Base-by-base conservation (phyloP, 1,139 yeast species). In the Debaryomyces sp. region DNA sequence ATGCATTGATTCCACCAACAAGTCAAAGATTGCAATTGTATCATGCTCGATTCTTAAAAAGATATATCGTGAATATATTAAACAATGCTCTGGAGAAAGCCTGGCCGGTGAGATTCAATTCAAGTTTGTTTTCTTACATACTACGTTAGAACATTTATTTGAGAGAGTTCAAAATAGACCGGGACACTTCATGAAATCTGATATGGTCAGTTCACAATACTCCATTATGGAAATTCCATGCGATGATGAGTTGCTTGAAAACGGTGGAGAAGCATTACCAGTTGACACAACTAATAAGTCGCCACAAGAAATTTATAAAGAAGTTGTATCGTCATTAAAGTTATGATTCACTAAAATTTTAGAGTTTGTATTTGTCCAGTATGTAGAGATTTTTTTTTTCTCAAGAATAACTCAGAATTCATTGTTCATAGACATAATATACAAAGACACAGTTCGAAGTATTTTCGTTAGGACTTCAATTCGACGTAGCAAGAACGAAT, bases 31-130 rank as follows among this genome's bases (percentile, higher is more conserved):
- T 0, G 67, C 81, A 3, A 79, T 94, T 12, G 87, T 87, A 1
- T 81, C 96, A 2, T 94, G 99, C 63, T 91, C 97, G 1, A 85
- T 94, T 62, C 75, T 94, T 64, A 92, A 92, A 68, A 75, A 77
- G 54, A 66, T 63, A 17, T 94, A 94, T 66, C 77, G 99, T 51
- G 82, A 86, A 34, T 71, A 70, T 48, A 77, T 94, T 32, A 64
- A 65, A 49, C 49, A 60, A 6, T 58, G 66, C 12, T 37, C 51
- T 30, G 52, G 56, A 17, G 67, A 70, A 17, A 53, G 55, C 8
- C 55, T 59, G 12, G 56, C 66, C 6, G 73, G 68, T 4, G 62
- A 66, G 5, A 71, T 80, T n/a, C 64, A 63, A 26, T 81, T 87
- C 55, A 64, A 80, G 43, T 86, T 87, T 65, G 73, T 90, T 36